Conservation (phyloP, 345 rosid genomes). For the Eucalyptus virginea region DNA sequence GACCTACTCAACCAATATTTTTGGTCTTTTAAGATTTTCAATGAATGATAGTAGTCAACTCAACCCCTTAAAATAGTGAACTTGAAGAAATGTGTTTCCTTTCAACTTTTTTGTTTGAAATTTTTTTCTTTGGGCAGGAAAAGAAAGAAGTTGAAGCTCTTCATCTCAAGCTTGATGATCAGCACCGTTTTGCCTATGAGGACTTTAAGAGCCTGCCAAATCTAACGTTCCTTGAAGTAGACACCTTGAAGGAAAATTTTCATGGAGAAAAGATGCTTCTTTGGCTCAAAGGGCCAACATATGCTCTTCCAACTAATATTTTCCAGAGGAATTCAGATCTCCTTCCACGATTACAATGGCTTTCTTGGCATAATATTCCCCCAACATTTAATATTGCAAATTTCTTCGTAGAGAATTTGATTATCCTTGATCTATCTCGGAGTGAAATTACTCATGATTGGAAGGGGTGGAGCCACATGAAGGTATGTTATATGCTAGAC, state of each 20-base stretch:
- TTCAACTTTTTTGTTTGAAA: neutral
- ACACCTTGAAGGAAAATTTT: fast-evolving
- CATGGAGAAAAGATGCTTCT: fast-evolving
- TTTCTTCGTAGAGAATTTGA: neutral
- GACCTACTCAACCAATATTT: neutral
- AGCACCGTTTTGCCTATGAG: neutral
- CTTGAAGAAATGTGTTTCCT: neutral
- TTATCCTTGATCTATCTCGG: neutral
- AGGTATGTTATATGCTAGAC: neutral
- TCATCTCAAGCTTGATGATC: neutral
- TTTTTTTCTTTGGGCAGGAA: neutral
- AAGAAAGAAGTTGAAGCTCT: neutral
- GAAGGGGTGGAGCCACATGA: neutral
- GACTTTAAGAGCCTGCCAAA: neutral
- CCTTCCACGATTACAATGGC: neutral
- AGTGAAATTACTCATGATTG: neutral
- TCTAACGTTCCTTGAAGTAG: neutral
- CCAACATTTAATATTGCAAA: neutral
- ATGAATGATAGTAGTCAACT: neutral
- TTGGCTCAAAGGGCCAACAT: fast-evolving
- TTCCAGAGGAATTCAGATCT: neutral
- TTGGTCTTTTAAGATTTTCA: neutral
- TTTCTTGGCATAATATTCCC: neutral
- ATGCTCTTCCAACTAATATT: too few species aligned
- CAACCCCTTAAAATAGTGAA: neutral